phyloP scores from a whole-genome alignment of 176 grass and related monocot species.

The Triticum timopheevii region DNA sequence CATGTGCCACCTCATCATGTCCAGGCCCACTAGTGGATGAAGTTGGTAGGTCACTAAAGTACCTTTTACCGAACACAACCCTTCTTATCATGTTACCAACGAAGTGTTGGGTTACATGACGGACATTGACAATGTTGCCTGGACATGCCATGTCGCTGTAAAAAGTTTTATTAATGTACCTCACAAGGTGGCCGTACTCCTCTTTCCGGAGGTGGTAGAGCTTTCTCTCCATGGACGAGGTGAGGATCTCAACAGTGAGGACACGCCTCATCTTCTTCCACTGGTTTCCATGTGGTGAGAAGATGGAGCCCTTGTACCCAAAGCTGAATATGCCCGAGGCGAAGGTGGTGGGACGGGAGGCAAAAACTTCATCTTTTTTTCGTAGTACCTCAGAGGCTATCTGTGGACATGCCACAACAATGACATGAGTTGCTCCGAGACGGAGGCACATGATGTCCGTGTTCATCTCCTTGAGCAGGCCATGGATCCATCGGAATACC shows the following conservation, averaged over 20 bases:
- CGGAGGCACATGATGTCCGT: not conserved
- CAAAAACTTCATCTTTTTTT: not conserved
- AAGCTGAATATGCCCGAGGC: not conserved
- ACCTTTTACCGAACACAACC: constrained; percentile 40
- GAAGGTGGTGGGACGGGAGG: not conserved
- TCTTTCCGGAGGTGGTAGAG: not conserved
- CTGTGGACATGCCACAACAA: not conserved
- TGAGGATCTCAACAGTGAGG: constrained; percentile 1
- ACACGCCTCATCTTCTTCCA: constrained; percentile 48
- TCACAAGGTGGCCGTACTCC: constrained; percentile 29
- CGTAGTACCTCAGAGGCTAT: not conserved
- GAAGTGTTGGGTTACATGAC: constrained; percentile 23
- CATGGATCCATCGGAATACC: constrained; percentile 6
- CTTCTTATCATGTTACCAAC: constrained; percentile 37
- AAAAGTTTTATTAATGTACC: not conserved
- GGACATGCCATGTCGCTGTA: not conserved
- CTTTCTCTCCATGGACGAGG: not conserved
- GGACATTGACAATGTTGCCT: not conserved
- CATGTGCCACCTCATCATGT: constrained; percentile 41
- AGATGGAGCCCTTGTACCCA: not conserved
- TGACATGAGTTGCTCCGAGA: not conserved
- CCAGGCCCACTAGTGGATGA: not conserved
- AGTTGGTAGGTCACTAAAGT: constrained; percentile 14
- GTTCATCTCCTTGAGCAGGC: not conserved
- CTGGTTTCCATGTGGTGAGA: not conserved